phyloP scores from a whole-genome alignment of 176 grass and related monocot genomes.

The Miscanthus lutarioriparius region DNA sequence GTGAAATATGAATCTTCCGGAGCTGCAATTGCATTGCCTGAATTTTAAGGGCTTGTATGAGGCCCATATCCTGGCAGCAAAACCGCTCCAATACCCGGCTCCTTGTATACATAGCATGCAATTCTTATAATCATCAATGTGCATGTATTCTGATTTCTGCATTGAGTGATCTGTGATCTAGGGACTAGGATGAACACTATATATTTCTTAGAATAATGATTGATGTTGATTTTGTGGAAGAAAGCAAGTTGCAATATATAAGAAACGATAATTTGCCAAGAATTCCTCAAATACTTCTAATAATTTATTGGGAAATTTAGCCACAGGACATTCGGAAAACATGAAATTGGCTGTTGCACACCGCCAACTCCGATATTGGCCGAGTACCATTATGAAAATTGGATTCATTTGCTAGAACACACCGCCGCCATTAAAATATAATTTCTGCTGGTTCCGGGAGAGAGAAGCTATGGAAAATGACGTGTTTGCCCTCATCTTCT shows the following conservation, averaged over 20 bases:
- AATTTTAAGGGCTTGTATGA: background rate
- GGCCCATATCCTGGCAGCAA: background rate
- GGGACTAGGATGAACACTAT: background rate
- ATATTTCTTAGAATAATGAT: background rate
- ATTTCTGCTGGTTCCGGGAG: too few species aligned
- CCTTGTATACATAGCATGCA: background rate
- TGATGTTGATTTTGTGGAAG: background rate
- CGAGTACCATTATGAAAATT: too few species aligned
- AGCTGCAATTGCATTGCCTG: background rate
- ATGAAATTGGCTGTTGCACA: too few species aligned
- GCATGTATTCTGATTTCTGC: background rate
- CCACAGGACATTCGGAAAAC: too few species aligned
- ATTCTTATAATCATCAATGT: background rate
- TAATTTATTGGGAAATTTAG: too few species aligned
- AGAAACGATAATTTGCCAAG: background rate
- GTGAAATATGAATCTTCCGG: background rate
- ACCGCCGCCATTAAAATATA: too few species aligned
- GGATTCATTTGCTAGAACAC: too few species aligned
- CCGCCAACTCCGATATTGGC: too few species aligned
- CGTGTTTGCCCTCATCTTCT: too few species aligned
- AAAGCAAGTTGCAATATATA: background rate
- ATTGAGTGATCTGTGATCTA: background rate
- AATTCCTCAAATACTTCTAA: background rate
- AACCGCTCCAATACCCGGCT: background rate
- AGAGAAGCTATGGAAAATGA: too few species aligned